Evolutionary conservation across 805 yeast species (phyloP).

Genomic region (Pichia eremophila): DNA sequence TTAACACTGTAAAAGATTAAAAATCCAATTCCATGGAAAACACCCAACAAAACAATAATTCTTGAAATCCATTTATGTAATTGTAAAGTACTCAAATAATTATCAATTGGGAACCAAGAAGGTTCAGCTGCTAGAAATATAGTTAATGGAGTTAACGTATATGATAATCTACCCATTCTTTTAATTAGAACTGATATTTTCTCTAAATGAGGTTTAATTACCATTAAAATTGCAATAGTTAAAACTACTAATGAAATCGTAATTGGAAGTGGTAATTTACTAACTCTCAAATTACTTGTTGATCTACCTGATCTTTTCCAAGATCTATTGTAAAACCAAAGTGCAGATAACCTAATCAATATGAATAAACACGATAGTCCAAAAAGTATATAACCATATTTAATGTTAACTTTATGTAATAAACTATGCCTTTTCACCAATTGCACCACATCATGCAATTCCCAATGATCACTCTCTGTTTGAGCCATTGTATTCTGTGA

Average conservation of each 20-base stretch:
- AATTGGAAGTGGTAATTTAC: conserved; percentile 12
- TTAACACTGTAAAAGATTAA: conserved; percentile 35
- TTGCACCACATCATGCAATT: not conserved
- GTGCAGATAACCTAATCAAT: conserved; percentile 24
- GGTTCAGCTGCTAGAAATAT: conserved; percentile 50
- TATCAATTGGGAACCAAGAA: conserved; percentile 35
- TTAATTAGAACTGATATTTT: conserved; percentile 34
- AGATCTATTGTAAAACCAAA: conserved; percentile 24
- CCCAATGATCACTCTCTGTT: not conserved
- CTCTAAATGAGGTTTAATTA: conserved; percentile 23
- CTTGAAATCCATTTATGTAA: conserved; percentile 71
- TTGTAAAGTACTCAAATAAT: conserved; percentile 44
- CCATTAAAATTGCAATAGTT: not conserved
- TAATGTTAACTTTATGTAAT: conserved; percentile 47
- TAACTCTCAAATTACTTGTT: conserved; percentile 24
- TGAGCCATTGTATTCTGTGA: not conserved
- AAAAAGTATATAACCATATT: conserved; percentile 50
- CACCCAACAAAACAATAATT: conserved; percentile 34
- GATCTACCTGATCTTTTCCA: conserved; percentile 35
- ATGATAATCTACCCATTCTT: conserved; percentile 54
- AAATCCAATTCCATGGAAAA: conserved; percentile 47
- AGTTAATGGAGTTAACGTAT: conserved; percentile 48
- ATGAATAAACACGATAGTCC: conserved; percentile 34
- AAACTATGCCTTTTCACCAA: conserved; percentile 36
- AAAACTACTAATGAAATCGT: not conserved